Evolutionary conservation across 371 early-diverging fungal species (phyloP), one percentile per base, ranked within the genome.

Genomic region (Apophysomyces elegans): DNA sequence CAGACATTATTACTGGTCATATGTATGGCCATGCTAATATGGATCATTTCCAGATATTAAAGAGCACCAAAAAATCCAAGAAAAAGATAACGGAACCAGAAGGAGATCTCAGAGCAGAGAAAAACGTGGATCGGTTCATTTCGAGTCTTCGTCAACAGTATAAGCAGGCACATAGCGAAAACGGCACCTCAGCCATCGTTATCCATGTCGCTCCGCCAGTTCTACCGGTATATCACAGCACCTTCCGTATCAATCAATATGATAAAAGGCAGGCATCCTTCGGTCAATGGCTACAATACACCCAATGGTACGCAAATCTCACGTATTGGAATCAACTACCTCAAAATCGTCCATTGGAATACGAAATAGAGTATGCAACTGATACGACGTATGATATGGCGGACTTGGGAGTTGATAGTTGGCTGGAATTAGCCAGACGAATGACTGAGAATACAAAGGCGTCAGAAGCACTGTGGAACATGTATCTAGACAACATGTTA

Each of bases 21-120:
- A 67, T 92, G 63, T 91, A 81, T 66, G 93, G 93, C 5, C 93
- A 93, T 72, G 85, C 86, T 70, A 93, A 93, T 70, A 80, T 85
- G 62, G 93, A 93, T 64, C 85, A 88, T 59, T 89, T 91, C 41
- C 66, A 64, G 21, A 16, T 71, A 0, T 61, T 75, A 4, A 44
- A 18, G 50, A 44, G 32, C 32, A 26, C 2, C 32, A 26, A 26
- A 26, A 26, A 26, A 26, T 26, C 32, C 0, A 61, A 59, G 14
- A 50, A 37, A 56, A 16, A 16, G 18, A 18, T 32, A 38, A n/a
- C 13, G 26, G 50, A 16, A 54, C 18, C 37, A 26, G 32, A 26
- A 26, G 32, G 38, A n/a, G 37, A 12, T 18, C 12, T 26, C 32
- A 26, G 32, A 26, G 32, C 32, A 26, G 8, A 65, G 26, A 71